Base-by-base conservation (phyloP, 2,329 filamentous ascomycete genomes). In the Hymenoscyphus infarciens region DNA sequence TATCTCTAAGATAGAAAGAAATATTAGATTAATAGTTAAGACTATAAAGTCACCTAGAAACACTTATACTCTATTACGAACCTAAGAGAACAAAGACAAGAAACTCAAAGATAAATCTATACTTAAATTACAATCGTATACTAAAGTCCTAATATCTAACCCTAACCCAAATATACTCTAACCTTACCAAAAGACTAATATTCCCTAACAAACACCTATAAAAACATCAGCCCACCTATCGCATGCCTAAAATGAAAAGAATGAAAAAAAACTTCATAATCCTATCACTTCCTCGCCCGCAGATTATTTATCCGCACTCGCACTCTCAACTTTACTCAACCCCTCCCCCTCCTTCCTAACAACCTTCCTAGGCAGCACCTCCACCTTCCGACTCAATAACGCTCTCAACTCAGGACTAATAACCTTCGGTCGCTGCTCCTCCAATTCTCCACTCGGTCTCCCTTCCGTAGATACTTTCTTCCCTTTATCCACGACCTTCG, bases 391-490 rank as follows among this genome's bases (percentile, higher is more conserved):
- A 66, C 82, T 85, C n/a, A 90, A 72, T 53, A 91, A 68, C 6
- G 77, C 75, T 56, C 88, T 80, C 62, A 91, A 73, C 68, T 90
- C 86, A 0, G 84, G 80, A 66, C 83, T 87, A 56, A 91, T 86
- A 16, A 88, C 80, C 67, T 81, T 83, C 8, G 69, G 70, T 61
- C 64, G 67, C 61, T 68, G 66, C 5, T 69, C 66, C 45, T 67
- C 60, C 75, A 68, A 35, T 60, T 73, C 71, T 22, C 60, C 65
- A 39, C 64, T 66, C 11, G 64, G 60, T 57, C 62, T 60, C 55
- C 45, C 62, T 2, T 22, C 42, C 15, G 55, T 52, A 61, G 55
- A 63, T 19, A 64, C 65, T 1, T 58, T 61, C 16, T 68, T 68
- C 2, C 61, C 65, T 52, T 70, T 70, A 27, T 52, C 61, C n/a